A percentile compares a stretch with the other conserved stretches of the same genome.
Conservation (phyloP, 352 stramenopile genomes). For the Phytopythium montanum region DNA sequence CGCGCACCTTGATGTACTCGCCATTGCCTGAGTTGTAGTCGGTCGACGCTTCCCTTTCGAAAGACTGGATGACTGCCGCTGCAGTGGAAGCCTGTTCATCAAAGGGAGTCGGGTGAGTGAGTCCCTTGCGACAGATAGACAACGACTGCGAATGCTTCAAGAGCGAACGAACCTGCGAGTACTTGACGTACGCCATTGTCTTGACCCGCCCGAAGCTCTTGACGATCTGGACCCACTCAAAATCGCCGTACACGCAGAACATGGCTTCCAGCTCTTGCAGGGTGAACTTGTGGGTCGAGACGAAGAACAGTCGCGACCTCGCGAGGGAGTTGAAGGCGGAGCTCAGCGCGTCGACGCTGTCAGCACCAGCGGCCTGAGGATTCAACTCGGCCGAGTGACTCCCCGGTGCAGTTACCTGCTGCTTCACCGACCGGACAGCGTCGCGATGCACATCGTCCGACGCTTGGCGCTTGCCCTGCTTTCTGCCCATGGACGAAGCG, state of each 20-base stretch:
- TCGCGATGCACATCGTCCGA: conserved; percentile 34
- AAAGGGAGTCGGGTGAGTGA: too few relatives aligned
- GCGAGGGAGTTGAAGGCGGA: neutral
- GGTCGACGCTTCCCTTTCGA: conserved; percentile 36
- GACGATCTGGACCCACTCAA: conserved; percentile 61
- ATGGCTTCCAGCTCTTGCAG: conserved; percentile 76
- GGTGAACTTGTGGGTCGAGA: conserved; percentile 76
- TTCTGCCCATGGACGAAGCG: conserved; percentile 29
- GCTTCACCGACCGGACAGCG: conserved; percentile 30
- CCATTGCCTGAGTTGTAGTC: conserved; percentile 21
- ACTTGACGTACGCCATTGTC: conserved; percentile 83
- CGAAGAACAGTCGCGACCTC: conserved; percentile 62
- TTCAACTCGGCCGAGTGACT: neutral
- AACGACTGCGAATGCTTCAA: neutral
- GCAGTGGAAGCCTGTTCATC: conserved; percentile 39
- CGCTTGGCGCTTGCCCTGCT: conserved; percentile 46
- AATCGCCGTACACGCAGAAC: conserved; percentile 77
- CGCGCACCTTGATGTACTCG: conserved; percentile 53
- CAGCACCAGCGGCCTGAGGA: neutral
- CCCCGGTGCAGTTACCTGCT: conserved; percentile 26
- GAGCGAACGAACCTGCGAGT: conserved; percentile 39
- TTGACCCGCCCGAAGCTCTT: conserved; percentile 79
- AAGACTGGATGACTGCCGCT: conserved; percentile 49
- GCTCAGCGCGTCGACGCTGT: conserved; percentile 4
- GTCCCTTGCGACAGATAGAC: too few relatives aligned